Percentiles rank a stretch among this genome's conserved stretches.
These are phyloP conservation scores for Nidula microcarpa DNA, from an alignment of 768 basidiomycete genomes.

Conservation along the genomic window DNA sequence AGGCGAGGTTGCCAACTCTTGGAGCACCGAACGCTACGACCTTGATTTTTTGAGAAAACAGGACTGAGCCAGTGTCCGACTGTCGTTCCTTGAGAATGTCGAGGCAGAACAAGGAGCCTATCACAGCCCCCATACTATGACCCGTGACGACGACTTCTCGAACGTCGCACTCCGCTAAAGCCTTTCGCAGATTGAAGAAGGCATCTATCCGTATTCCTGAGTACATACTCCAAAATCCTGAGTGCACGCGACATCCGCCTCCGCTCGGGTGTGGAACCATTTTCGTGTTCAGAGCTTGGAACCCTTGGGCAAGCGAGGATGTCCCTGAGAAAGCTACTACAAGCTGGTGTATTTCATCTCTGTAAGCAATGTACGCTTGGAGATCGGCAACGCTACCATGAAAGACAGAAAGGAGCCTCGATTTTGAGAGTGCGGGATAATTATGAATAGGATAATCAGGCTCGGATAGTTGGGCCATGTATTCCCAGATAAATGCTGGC, in stretches of 20 bases:
- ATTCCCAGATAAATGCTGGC: conserved; percentile 49
- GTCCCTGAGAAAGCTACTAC: conserved; percentile 55
- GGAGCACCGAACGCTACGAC: conserved; percentile 51
- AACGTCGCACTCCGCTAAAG: conserved; percentile 28
- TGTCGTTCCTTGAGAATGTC: conserved; percentile 43
- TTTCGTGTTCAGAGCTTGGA: conserved; percentile 44
- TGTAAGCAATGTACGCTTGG: conserved; percentile 44
- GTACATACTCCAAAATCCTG: conserved; percentile 55
- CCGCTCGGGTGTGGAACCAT: conserved; percentile 34
- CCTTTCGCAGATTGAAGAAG: conserved; percentile 32
- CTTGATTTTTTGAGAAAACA: conserved; percentile 29
- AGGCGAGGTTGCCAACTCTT: conserved; percentile 39
- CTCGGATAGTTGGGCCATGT: conserved; percentile 38
- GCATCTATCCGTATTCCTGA: conserved; percentile 31
- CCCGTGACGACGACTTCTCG: conserved; percentile 48
- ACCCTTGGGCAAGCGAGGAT: conserved; percentile 33
- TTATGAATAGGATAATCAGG: conserved; percentile 21
- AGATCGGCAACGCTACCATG: conserved; percentile 38
- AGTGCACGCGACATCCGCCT: conserved; percentile 40
- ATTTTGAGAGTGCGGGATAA: conserved; percentile 24
- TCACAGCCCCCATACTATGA: conserved; percentile 54
- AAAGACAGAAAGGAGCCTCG: conserved; percentile 41
- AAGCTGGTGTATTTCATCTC: conserved; percentile 40
- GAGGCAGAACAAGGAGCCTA: conserved; percentile 48
- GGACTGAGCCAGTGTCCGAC: conserved; percentile 16